Conservation (phyloP, 306 rosid genomes). For the Cicer arietinum region DNA sequence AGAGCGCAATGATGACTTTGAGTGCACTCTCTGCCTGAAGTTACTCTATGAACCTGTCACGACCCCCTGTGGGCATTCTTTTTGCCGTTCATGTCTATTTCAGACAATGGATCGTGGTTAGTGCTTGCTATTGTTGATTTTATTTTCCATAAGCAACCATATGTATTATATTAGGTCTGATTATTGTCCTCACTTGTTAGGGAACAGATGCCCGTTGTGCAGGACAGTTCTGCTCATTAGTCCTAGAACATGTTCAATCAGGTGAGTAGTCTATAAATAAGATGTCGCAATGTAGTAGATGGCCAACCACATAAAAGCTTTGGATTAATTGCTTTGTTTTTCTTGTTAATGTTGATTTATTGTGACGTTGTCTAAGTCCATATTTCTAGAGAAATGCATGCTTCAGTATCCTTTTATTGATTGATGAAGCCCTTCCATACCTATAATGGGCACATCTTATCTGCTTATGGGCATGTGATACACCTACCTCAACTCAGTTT, state of each 20-base stretch:
- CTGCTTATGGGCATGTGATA: background rate
- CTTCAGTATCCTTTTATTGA: slow-evolving; percentile 17
- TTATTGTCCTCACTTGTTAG: slow-evolving; percentile 57
- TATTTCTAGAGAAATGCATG: slow-evolving; percentile 34
- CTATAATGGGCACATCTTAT: slow-evolving; percentile 26
- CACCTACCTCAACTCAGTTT: slow-evolving; percentile 33
- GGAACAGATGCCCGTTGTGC: slow-evolving; percentile 98
- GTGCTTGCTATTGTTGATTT: slow-evolving; percentile 49
- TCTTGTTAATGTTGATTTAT: slow-evolving; percentile 39
- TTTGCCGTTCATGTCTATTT: slow-evolving; percentile 90
- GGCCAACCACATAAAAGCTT: slow-evolving; percentile 15
- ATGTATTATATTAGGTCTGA: slow-evolving; percentile 41
- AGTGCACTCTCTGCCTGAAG: slow-evolving; percentile 93
- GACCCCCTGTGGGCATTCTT: slow-evolving; percentile 98
- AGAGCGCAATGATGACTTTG: slow-evolving; percentile 84
- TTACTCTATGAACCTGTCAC: slow-evolving; percentile 87
- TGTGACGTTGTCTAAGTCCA: slow-evolving; percentile 11
- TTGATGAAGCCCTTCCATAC: slow-evolving; percentile 9
- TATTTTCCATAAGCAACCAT: slow-evolving; percentile 28
- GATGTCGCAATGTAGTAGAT: slow-evolving; percentile 28
- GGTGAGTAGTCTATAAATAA: slow-evolving; percentile 58
- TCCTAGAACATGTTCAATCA: slow-evolving; percentile 84
- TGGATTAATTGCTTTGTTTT: slow-evolving; percentile 15
- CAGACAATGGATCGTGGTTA: slow-evolving; percentile 94
- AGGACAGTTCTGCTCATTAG: slow-evolving; percentile 91